Conservation (phyloP, 305 asterid genomes). For the Andrographis paniculata region DNA sequence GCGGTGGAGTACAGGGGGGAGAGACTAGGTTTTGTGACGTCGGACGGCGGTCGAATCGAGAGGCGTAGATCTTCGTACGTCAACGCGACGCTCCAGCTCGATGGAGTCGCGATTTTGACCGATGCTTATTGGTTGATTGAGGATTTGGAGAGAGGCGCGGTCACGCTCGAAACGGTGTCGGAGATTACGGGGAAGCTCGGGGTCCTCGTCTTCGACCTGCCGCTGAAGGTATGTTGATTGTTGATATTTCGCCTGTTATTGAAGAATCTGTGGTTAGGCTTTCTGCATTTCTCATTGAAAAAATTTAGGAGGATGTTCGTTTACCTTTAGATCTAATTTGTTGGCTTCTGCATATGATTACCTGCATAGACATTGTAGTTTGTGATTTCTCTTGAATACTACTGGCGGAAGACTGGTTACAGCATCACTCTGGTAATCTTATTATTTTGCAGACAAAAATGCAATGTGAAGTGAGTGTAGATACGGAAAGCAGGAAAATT, state of each 20-base stretch:
- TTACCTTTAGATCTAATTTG: too few species aligned
- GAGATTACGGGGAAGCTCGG: conserved; percentile 56
- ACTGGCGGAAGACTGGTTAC: background rate
- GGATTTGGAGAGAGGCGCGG: conserved; percentile 46
- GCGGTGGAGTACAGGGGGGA: conserved; percentile 69
- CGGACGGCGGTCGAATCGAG: conserved; percentile 43
- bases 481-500: conserved; percentile 43
- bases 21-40: conserved; percentile 51
- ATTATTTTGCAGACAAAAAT: conserved; percentile 50
- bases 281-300: background rate
- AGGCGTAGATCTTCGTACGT: conserved; percentile 43
- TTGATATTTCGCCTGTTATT: too few species aligned
- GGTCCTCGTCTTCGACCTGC: conserved; percentile 41
- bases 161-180: conserved; percentile 39
- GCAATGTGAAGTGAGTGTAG: conserved; percentile 55
- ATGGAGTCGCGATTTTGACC: conserved; percentile 35
- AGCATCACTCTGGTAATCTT: conserved; percentile 5
- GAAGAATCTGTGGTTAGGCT: background rate
- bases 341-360: too few species aligned
- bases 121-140: conserved; percentile 39
- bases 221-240: conserved; percentile 46
- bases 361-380: too few species aligned
- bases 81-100: conserved; percentile 55
- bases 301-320: too few species aligned
- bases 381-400: background rate